Base-by-base conservation (phyloP, 352 stramenopile species). In the Pythium biforme region DNA sequence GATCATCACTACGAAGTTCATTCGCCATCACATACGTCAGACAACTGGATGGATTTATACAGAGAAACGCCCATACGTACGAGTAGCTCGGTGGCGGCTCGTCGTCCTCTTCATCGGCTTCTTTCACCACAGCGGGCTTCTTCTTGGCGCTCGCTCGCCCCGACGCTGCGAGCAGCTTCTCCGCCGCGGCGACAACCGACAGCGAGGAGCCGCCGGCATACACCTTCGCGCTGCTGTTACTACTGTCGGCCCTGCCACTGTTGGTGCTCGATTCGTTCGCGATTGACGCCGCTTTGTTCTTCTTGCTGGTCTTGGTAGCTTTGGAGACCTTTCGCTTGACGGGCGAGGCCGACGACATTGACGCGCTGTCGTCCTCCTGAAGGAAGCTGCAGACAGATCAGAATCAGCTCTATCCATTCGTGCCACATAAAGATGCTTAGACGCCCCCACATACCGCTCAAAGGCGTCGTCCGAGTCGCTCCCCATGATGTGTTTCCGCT, bases 391-490 rank as follows among this genome's bases (percentile, higher is more conserved):
- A 25, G 10, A 41, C 37, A 68, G 39, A 15, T 11, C 19, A 26
- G 34, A 11, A 54, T 66, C 19, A 53, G 27, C 56, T 33, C 23
- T 34, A 46, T 34, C 2, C 27, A 2, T 4, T 55, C 12, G 9
- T 27, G 23, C 1, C 9, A 17, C 14, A 14, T 20, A 15, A 1
- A 11, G 27, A 0, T 12, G 7, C 48, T n/a, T 7, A 17, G 2
- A 25, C 0, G 51, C 9, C n/a, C 19, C 31, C 53, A 39, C 68
- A 50, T 68, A 88, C 81, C 77, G 72, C 73, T 77, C 74, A 65
- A 90, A 90, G 46, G 86, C 79, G 31, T 78, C 64, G 48, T 88
- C 77, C 52, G 75, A 86, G 58, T 86, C 77, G 56, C 73, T 76
- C 25, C 69, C 69, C 53, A 75, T 64, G 46, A n/a, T 11, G 26